Base-by-base conservation (phyloP, 2,329 filamentous ascomycete genomes). In the Aspergillus sp. region DNA sequence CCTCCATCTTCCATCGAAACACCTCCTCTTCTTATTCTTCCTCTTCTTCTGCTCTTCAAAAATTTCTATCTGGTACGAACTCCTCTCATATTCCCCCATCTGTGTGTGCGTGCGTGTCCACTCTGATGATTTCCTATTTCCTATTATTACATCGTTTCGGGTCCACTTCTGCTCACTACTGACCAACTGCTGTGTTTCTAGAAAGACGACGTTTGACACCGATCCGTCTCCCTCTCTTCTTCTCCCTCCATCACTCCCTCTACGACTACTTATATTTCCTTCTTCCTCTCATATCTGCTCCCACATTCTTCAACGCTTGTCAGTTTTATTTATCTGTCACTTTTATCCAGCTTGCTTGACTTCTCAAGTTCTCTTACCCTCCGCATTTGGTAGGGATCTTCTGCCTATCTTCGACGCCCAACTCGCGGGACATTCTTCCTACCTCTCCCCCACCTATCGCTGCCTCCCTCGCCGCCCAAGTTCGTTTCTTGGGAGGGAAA, bases 391-490 rank as follows among this genome's bases (percentile, higher is more conserved):
- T 12, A 29, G 36, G 27, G 36, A 38, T 28, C 36, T 27, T 26
- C 19, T 19, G 19, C 4, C 19, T 19, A 19, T 19, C 19, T 19
- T 19, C 19, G 19, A 19, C 19, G 19, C 19, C 19, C 19, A 19
- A 19, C 19, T 19, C 19, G 19, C 19, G 19, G 19, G 19, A 19
- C 19, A 19, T 19, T 19, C 19, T 19, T 19, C 19, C 4, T 19
- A 19, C 29, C 27, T 19, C 9, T 38, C 36, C 27, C 36, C 36
- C 36, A 38, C 28, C 36, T 36, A 10, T 36, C 19, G 34, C 19
- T 36, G 13, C 27, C 34, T 36, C 27, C 34, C 12, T 26, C 34
- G 34, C 34, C 19, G 43, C 33, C 47, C 40, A 10, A 39, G 31
- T 48, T 37, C 28, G 31, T 28, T 40, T 34, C 33, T 34, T 13